Percentiles rank a stretch among this genome's conserved stretches.
phyloP scores from a whole-genome alignment of 306 rosid genomes.

The Corylus heterophylla region DNA sequence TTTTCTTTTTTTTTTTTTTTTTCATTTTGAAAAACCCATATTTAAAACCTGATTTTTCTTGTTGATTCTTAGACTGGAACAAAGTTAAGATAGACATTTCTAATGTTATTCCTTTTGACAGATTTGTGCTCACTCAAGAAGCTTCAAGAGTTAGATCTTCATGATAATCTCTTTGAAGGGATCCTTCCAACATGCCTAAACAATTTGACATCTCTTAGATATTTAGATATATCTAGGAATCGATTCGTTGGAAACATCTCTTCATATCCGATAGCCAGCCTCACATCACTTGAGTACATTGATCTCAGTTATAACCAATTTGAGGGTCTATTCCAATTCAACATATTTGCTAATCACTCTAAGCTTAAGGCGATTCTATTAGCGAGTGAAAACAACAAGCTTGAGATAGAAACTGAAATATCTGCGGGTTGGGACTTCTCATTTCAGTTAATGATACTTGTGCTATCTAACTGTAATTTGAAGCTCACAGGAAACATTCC shows the following conservation, averaged over 20 bases:
- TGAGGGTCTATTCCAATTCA: constrained; percentile 14
- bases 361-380: constrained; percentile 12
- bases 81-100: neutral
- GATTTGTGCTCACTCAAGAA: constrained; percentile 11
- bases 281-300: constrained; percentile 15
- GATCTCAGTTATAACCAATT: constrained; percentile 15
- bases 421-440: neutral
- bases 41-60: no score
- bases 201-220: constrained; percentile 13
- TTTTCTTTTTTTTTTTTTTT: no score
- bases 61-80: no score
- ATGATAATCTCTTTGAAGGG: constrained; percentile 3
- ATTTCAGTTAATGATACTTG: constrained; percentile 20
- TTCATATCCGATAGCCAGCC: neutral
- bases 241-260: constrained; percentile 10
- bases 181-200: constrained; percentile 22
- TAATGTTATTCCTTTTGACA: neutral
- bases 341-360: constrained; percentile 21
- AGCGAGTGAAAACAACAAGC: neutral
- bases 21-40: no score
- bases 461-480: neutral
- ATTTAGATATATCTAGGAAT: constrained; percentile 18
- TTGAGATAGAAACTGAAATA: constrained; percentile 23
- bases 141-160: constrained; percentile 13
- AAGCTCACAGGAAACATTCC: neutral